Evolutionary conservation across 2,329 filamentous ascomycete species (phyloP), one percentile per base, ranked within the genome.

Genomic region (Apiospora hydei): DNA sequence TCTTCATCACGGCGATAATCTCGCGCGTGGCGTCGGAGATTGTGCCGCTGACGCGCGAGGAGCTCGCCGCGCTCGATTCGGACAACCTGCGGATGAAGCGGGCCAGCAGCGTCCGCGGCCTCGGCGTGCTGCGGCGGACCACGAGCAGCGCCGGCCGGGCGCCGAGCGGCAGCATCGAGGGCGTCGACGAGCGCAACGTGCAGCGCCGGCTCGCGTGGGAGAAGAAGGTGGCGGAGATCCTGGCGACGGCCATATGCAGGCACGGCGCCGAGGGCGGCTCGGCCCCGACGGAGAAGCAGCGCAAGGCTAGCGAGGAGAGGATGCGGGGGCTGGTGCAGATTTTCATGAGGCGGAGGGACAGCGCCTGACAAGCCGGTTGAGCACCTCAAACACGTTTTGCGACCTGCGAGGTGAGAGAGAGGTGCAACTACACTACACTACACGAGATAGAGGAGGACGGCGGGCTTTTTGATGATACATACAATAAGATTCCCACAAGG

Each of bases 1-100:
- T 97, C 2, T 95, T 98, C 75, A 84, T 98, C 21, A 94, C 92
- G 0, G 91, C 93, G 11, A 95, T 95, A 82, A 86, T 98, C 0
- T 83, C 86, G 2, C 85, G 86, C 4, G 82, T 89, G 1, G 83
- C 86, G 1, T 80, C 83, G 0, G 88, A 90, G 71, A 80, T 90
- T 7, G 68, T 51, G 34, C 68, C 68, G 3, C 68, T 69, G 21
- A 30, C 46, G 1, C 46, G n/a, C 8, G 47, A 51, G n/a, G 68
- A 69, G 47, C 11, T 11, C 3, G 46, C 24, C 10, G 68, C 68
- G 47, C 30, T 69, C 4, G 49, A 69, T 21, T 21, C 72, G 76
- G 69, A 72, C 72, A 72, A 51, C 72, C 1, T n/a, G 30, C 18
- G 18, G 70, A 24, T 16, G 30, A 69, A 69, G 68, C 76, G 18